Base-by-base conservation (phyloP, 1,139 yeast species). In the Debaryomyces nepalensis region DNA sequence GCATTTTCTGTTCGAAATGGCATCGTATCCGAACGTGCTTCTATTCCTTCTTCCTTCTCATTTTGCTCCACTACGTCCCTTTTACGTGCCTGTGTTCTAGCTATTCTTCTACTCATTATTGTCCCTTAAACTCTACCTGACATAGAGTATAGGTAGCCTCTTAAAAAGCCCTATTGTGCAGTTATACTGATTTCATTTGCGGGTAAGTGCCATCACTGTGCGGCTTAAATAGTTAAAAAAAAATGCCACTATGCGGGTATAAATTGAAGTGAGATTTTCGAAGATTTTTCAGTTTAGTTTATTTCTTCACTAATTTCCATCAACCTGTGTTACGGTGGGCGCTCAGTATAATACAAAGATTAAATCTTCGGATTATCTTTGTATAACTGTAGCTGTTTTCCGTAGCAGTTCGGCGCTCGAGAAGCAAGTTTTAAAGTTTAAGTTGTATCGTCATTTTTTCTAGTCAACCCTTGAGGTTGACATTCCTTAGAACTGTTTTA, bases 381-480 rank as follows among this genome's bases (percentile, higher is more conserved):
- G 41, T 44, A 48, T 45, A 45, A 56, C 57, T 61, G 71, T 68
- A 69, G 75, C 48, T 53, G 59, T 62, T 65, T 55, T 60, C 68
- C 64, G 70, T 68, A 67, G 75, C 85, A 75, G 79, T 61, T 81
- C 85, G 84, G 79, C 84, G 86, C 87, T 72, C 73, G 87, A 55
- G 87, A 75, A 75, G 80, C 77, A 70, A 73, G 79, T 72, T 63
- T 59, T 55, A 61, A 57, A 55, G 44, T 38, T 35, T 47, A 51
- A 48, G 42, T 42, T 39, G 49, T 37, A 37, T 38, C 30, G 40
- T 38, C 45, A 40, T 44, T 46, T 47, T 54, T 48, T 50, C 55
- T 46, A 44, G 59, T 51, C 54, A 49, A 47, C 27, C 26, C 20
- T 36, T 14, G 53, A 38, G 46, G 43, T 54, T 53, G 58, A 48